Evolutionary conservation across 2,329 filamentous ascomycete genomes (phyloP).

Genomic region (Trichoderma hamatum): DNA sequence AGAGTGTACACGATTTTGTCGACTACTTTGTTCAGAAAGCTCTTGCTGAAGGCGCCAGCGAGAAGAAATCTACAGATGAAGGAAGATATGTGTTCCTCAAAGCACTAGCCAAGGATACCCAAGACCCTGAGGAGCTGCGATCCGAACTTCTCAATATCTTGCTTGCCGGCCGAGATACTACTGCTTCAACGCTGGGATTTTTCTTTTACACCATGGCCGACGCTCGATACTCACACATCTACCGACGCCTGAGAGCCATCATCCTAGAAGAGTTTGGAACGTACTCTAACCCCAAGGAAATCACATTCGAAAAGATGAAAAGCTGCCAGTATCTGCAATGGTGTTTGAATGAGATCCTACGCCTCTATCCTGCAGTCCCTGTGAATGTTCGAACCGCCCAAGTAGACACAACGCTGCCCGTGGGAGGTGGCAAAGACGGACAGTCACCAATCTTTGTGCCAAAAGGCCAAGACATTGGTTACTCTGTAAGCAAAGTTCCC

Average conservation of each 20-base stretch:
- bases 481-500: constrained; percentile 32
- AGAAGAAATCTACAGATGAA: constrained; percentile 7
- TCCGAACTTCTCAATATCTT: constrained; percentile 43
- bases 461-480: constrained; percentile 50
- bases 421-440: constrained; percentile 54
- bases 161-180: constrained; percentile 60
- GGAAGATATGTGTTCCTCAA: constrained; percentile 40
- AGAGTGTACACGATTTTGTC: constrained; percentile 69
- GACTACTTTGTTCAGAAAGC: constrained; percentile 65
- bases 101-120: constrained; percentile 40
- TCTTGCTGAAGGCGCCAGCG: constrained; percentile 43
- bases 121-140: constrained; percentile 34
- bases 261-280: constrained; percentile 55
- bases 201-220: constrained; percentile 48
- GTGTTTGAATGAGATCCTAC: constrained; percentile 33
- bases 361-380: constrained; percentile 34
- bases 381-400: constrained; percentile 33
- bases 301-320: constrained; percentile 34
- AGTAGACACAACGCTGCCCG: constrained; percentile 52
- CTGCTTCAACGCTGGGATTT: constrained; percentile 54
- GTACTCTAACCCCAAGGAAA: constrained; percentile 35
- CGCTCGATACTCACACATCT: constrained; percentile 41
- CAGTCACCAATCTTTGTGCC: constrained; percentile 52
- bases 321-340: constrained; percentile 34
- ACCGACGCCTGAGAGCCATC: constrained; percentile 46